Conservation (phyloP, 2,329 filamentous ascomycete species). For the Pezicula carpinea region DNA sequence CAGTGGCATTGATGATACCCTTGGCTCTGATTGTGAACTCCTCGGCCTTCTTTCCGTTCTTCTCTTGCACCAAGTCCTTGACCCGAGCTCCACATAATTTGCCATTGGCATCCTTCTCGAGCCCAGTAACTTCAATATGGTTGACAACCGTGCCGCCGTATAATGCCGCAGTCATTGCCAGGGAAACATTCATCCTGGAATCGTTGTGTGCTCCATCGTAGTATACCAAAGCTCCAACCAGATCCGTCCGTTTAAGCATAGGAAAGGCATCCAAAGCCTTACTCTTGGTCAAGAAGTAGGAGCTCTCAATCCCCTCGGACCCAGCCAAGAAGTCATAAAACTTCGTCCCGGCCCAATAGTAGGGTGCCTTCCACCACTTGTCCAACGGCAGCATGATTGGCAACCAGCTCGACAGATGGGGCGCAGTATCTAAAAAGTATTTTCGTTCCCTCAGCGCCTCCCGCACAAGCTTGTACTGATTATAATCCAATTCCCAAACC, state of each 20-base stretch:
- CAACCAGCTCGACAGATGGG: constrained; percentile 68
- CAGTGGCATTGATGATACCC: constrained; percentile 84
- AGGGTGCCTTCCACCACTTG: constrained; percentile 73
- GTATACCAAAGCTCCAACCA: constrained; percentile 81
- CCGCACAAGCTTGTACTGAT: constrained; percentile 65
- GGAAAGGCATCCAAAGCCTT: constrained; percentile 85
- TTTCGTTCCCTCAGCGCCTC: constrained; percentile 71
- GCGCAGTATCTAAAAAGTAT: constrained; percentile 70
- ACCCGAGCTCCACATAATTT: constrained; percentile 69
- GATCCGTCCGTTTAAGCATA: constrained; percentile 75
- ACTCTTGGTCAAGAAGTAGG: constrained; percentile 81
- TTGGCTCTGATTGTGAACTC: constrained; percentile 72
- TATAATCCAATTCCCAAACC: constrained; percentile 71
- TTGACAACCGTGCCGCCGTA: constrained; percentile 81
- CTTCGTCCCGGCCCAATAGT: constrained; percentile 75
- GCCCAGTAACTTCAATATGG: constrained; percentile 72
- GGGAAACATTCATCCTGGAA: constrained; percentile 85
- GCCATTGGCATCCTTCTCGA: constrained; percentile 71
- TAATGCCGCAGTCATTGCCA: constrained; percentile 83
- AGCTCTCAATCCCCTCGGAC: constrained; percentile 81
- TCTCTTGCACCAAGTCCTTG: constrained; percentile 64
- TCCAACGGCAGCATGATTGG: constrained; percentile 73
- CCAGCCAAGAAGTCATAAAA: constrained; percentile 82
- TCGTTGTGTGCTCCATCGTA: constrained; percentile 92
- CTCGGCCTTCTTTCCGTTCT: constrained; percentile 55